Evolutionary conservation across 495 filamentous ascomycete genomes (phyloP), one percentile per base, ranked within the genome.

Genomic region (Chlorociboria aeruginascens): DNA sequence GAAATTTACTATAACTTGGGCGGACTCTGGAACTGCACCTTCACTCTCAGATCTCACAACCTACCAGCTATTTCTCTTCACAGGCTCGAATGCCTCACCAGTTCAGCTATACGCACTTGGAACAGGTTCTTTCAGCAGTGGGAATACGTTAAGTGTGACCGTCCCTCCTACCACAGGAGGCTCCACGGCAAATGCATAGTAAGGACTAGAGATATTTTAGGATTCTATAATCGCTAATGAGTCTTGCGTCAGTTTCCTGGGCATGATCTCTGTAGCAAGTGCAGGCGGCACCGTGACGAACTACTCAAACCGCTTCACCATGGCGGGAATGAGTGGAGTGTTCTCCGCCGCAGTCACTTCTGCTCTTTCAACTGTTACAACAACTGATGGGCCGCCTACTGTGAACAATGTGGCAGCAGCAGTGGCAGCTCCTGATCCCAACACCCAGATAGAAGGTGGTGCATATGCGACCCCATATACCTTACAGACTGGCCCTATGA

Each of bases 261-360:
- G 77, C 52, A 79, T 86, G 54, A 61, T 77, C 40, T 72, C 78
- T 13, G 64, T 69, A 8, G 69, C 72, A 7, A 61, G 61, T 3
- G 62, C 67, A 16, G 71, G 73, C 29, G 73, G 72, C 2, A 67
- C 62, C 2, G 67, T 80, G 0, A 71, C 67, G 38, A 82, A 74
- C 51, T 85, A 73, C 61, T 82, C 81, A 13, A 48, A 60, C 25
- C 79, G 79, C 45, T 88, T 88, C 60, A 73, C 79, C 29, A 58
- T 86, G 31, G 69, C 66, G 8, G 73, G 72, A 57, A 86, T 85
- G 82, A 81, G 74, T 20, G 82, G 83, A 37, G 64, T 66, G 6
- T 83, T 83, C 45, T 63, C 74, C 7, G 45, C 70, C 13, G 56
- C 61, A 6, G 64, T 79, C 3, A 42, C 54, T 37, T 38, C 64